Evolutionary conservation across 2,329 filamentous ascomycete genomes (phyloP).

Genomic region (Dothistroma pini): DNA sequence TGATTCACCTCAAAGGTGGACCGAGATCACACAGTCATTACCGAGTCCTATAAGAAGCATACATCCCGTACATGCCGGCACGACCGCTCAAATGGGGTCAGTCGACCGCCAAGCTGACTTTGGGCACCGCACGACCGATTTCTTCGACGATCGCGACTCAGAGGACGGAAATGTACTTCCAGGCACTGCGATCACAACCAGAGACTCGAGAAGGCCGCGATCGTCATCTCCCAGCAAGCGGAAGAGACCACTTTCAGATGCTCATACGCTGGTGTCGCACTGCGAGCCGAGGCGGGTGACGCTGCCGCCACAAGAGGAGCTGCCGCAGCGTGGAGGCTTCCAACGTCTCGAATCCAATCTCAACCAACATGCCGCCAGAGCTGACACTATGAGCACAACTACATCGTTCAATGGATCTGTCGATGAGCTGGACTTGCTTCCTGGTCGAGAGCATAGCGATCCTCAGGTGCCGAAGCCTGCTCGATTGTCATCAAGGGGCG

Average conservation of each 20-base stretch:
- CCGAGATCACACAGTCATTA: slow-evolving; percentile 30
- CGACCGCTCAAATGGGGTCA: slow-evolving; percentile 25
- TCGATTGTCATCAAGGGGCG: slow-evolving; percentile 14
- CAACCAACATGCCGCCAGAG: slow-evolving; percentile 4
- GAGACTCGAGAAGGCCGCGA: slow-evolving; percentile 15
- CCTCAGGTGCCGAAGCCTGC: slow-evolving; percentile 18
- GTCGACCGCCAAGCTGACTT: slow-evolving; percentile 32
- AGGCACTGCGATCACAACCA: slow-evolving; percentile 7
- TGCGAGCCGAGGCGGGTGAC: slow-evolving; percentile 22
- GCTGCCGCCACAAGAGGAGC: slow-evolving; percentile 15
- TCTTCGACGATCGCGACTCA: slow-evolving; percentile 35
- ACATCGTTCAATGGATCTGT: slow-evolving; percentile 31
- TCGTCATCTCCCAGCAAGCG: slow-evolving; percentile 22
- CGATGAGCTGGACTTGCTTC: slow-evolving; percentile 24
- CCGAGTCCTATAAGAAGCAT: slow-evolving; percentile 36
- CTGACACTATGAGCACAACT: slow-evolving; percentile 18
- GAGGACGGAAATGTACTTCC: slow-evolving; percentile 23
- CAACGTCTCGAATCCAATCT: slow-evolving; percentile 26
- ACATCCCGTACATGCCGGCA: slow-evolving; percentile 28
- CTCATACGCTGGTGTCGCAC: slow-evolving; percentile 17
- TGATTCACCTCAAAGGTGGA: slow-evolving; percentile 33
- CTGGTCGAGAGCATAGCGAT: slow-evolving; percentile 14
- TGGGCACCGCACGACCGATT: slow-evolving; percentile 32
- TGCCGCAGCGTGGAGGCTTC: slow-evolving; percentile 25
- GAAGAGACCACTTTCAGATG: slow-evolving; percentile 18